phyloP scores from a whole-genome alignment of 805 yeast species.

The Spathaspora sp. region DNA sequence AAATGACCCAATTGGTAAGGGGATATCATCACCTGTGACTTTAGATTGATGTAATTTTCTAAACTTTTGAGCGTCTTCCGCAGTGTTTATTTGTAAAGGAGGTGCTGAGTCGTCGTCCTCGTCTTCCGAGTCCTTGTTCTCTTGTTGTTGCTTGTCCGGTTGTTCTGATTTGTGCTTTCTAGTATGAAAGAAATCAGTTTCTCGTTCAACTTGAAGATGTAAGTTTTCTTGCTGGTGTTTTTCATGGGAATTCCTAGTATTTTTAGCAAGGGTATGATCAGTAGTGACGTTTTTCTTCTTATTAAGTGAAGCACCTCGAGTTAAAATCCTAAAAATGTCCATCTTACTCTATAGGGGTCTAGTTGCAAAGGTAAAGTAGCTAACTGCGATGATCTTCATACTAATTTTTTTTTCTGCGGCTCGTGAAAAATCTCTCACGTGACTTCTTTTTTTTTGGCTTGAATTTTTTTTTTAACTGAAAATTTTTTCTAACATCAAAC shows the following conservation, averaged over 20 bases:
- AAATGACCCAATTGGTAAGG: constrained; percentile 89
- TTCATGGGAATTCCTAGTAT: constrained; percentile 18
- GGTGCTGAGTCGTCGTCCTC: constrained; percentile 29
- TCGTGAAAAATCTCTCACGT: background rate
- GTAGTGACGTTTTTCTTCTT: constrained; percentile 46
- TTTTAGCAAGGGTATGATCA: constrained; percentile 35
- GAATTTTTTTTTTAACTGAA: background rate
- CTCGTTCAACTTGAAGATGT: constrained; percentile 56
- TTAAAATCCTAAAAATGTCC: constrained; percentile 85
- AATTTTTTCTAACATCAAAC: constrained; percentile 6
- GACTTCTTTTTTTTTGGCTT: background rate
- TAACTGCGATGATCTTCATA: constrained; percentile 5
- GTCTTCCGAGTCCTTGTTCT: constrained; percentile 18
- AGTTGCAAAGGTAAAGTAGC: background rate
- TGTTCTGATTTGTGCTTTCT: constrained; percentile 23
- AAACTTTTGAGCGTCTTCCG: constrained; percentile 56
- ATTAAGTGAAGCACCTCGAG: constrained; percentile 81
- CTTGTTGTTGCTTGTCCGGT: constrained; percentile 12
- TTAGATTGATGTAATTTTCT: constrained; percentile 64
- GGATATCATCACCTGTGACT: constrained; percentile 79
- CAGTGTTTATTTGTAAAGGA: constrained; percentile 43
- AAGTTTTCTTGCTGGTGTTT: constrained; percentile 36
- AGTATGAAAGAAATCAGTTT: constrained; percentile 79
- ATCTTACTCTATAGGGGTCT: constrained; percentile 28
- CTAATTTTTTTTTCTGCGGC: background rate